phyloP scores from a whole-genome alignment of 2,329 filamentous ascomycete species.

The Nemania abortiva region DNA sequence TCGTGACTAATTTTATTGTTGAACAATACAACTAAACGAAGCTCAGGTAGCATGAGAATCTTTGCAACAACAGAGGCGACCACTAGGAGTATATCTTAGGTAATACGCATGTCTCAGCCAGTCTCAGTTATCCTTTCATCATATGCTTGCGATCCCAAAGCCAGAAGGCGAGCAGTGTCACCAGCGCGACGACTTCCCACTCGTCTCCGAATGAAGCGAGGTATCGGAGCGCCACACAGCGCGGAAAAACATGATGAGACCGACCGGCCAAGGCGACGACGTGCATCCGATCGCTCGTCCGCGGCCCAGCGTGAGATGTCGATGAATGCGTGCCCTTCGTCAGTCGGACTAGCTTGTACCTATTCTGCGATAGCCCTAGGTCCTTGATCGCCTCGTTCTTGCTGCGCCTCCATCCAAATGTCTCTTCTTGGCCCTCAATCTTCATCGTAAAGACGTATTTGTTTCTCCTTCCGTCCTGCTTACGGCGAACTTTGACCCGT shows the following conservation, averaged over 20 bases:
- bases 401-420: slow-evolving; percentile 36
- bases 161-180: slow-evolving; percentile 32
- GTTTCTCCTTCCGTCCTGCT: slow-evolving; percentile 18
- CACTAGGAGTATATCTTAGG: slow-evolving; percentile 23
- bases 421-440: slow-evolving; percentile 20
- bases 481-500: slow-evolving; percentile 26
- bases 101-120: slow-evolving; percentile 16
- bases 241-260: slow-evolving; percentile 17
- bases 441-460: slow-evolving; percentile 35
- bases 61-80: slow-evolving; percentile 7
- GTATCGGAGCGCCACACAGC: slow-evolving; percentile 13
- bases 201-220: slow-evolving; percentile 31
- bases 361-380: slow-evolving; percentile 26
- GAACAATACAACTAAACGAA: slow-evolving; percentile 4
- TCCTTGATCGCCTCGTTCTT: slow-evolving; percentile 21
- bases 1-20: slow-evolving; percentile 24
- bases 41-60: slow-evolving; percentile 31
- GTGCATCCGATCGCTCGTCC: slow-evolving; percentile 30
- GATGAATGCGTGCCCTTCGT: slow-evolving; percentile 8
- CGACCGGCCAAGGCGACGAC: slow-evolving; percentile 29
- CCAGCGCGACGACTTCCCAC: slow-evolving; percentile 29
- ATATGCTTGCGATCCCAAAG: slow-evolving; percentile 32
- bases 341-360: slow-evolving; percentile 32
- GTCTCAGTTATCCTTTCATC: slow-evolving; percentile 14
- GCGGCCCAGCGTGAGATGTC: slow-evolving; percentile 4